Conservation (phyloP, 2,329 filamentous ascomycete genomes). For the Waltergamsia citrina region DNA sequence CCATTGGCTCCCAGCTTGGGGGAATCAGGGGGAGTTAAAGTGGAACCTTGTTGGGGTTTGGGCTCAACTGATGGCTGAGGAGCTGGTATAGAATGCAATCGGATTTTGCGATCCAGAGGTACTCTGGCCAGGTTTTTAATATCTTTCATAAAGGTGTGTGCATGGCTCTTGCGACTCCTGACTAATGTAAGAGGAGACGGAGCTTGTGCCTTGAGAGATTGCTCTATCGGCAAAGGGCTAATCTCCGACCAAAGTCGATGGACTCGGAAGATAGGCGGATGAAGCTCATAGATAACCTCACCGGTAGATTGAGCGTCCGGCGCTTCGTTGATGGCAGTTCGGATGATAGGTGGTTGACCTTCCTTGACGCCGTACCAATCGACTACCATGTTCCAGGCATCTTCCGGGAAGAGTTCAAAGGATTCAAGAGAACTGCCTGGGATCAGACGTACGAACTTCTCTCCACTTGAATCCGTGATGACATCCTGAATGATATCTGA, state of each 20-base stretch:
- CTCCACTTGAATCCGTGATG: conserved; percentile 36
- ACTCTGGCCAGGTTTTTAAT: conserved; percentile 63
- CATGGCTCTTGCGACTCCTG: conserved; percentile 60
- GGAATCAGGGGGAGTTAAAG: conserved; percentile 30
- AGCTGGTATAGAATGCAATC: conserved; percentile 31
- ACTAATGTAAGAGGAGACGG: conserved; percentile 56
- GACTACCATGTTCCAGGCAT: conserved; percentile 73
- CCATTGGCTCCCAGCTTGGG: conserved; percentile 17
- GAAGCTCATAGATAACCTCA: conserved; percentile 73
- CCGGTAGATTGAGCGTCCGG: conserved; percentile 40
- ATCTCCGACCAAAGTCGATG: conserved; percentile 63
- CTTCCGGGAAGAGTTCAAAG: conserved; percentile 67
- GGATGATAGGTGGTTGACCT: conserved; percentile 61
- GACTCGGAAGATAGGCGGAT: conserved; percentile 77
- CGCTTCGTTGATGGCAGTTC: conserved; percentile 63
- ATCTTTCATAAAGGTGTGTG: conserved; percentile 66
- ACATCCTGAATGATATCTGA: conserved; percentile 64
- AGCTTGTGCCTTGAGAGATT: conserved; percentile 50
- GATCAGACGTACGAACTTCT: conserved; percentile 64
- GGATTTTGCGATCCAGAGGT: conserved; percentile 61
- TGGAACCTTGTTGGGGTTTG: conserved; percentile 14
- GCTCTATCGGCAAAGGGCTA: conserved; percentile 45
- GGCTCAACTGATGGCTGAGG: neutral
- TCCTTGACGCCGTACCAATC: conserved; percentile 73
- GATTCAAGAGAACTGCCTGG: conserved; percentile 59